These are phyloP conservation scores for Termitomyces titanicus DNA, from an alignment of 768 basidiomycete species.

Conservation along the genomic window DNA sequence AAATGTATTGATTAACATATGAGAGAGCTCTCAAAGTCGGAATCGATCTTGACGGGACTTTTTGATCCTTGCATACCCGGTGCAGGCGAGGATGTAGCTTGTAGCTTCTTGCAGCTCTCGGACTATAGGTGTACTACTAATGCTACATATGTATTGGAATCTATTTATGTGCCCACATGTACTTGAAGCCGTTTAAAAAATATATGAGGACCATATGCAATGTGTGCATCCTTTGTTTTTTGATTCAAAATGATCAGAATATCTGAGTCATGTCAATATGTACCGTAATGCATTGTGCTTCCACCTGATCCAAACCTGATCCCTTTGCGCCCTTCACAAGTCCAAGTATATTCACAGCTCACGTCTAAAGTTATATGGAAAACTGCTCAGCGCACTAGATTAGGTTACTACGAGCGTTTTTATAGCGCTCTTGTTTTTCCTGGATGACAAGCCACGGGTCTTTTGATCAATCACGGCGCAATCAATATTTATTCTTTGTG, in stretches of 20 bases:
- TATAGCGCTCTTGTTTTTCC: too few relatives aligned
- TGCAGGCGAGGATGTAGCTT: too few relatives aligned
- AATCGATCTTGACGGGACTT: background rate
- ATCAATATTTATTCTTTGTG: too few relatives aligned
- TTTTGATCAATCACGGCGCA: background rate
- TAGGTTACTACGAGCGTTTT: too few relatives aligned
- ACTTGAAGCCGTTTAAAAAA: background rate
- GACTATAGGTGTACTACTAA: too few relatives aligned
- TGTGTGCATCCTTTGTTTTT: background rate
- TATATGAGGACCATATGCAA: too few relatives aligned
- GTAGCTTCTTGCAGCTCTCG: background rate
- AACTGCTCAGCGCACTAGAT: background rate
- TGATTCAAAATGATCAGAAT: background rate
- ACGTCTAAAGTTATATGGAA: slow-evolving; percentile 1
- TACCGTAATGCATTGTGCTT: too few relatives aligned
- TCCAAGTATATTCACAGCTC: background rate
- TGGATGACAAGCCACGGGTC: background rate
- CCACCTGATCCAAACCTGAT: too few relatives aligned
- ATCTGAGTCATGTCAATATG: too few relatives aligned
- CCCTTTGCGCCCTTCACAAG: background rate
- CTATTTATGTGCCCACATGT: background rate
- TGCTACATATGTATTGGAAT: slow-evolving; percentile 4
- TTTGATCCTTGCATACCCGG: background rate
- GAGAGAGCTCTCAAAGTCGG: too few relatives aligned
- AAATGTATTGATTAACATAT: slow-evolving; percentile 24